Base-by-base conservation (phyloP, 148 eudicot genomes). In the Silene uniflora region DNA sequence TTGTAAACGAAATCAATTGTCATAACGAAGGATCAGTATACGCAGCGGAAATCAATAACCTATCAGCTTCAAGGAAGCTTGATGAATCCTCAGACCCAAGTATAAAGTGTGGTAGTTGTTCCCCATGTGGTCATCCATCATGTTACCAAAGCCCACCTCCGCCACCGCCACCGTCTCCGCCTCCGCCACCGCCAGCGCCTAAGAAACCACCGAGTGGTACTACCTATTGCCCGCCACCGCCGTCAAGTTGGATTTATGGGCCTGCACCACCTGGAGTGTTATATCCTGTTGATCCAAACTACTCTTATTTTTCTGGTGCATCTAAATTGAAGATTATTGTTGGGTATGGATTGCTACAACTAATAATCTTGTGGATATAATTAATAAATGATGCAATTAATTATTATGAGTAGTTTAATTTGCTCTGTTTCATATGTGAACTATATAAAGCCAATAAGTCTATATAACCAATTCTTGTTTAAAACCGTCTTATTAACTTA, bases 81-180 rank as follows among this genome's bases (percentile, higher is more conserved):
- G 83, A 83, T 59, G 83, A 83, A 22, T 23, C 76, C n/a, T 22
- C 54, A 5, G 73, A 72, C 29, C 76, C 72, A 2, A 74, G 64
- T 18, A 67, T 80, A 69, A 83, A 83, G 73, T 83, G 85, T 65
- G 85, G 85, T 23, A 83, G 85, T 46, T 83, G 85, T 47, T 80
- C 82, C 18, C 83, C 85, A 8, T 83, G 85, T 32, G 83, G 79
- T n/a, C 21, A 42, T 16, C 58, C 79, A 59, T 61, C 72, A 35
- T 76, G 82, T 24, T 68, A 72, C 75, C 79, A 17, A 10, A 75
- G 79, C 74, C 85, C 82, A 4, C 85, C 85, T 24, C 85, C 85
- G 2, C 77, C 82, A 6, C 72, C 82, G 13, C 80, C 82, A 2
- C 35, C 63, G 3, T 72, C 81, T 2, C 77, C 81, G 1, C 62